phyloP scores from a whole-genome alignment of 1,284 basidiomycete genomes.

The Cystobasidium pallidum region DNA sequence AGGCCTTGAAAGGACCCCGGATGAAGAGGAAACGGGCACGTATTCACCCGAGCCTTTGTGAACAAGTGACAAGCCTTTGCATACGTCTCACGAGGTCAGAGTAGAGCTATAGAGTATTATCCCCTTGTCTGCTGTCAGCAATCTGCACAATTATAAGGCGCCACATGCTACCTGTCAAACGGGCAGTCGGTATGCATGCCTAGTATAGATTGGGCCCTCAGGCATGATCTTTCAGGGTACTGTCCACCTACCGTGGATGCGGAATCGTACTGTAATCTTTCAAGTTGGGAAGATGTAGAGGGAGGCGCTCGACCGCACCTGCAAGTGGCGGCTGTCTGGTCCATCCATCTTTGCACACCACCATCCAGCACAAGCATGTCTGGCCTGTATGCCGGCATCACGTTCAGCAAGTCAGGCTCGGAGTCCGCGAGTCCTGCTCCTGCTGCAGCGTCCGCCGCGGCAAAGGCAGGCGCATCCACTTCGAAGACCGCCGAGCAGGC shows the following conservation, averaged over 20 bases:
- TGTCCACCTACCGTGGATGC: too few relatives aligned
- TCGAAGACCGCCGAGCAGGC: slow-evolving; percentile 1
- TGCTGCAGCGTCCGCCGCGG: background rate
- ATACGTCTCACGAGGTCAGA: background rate
- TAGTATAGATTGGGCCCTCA: too few relatives aligned
- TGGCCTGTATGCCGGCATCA: slow-evolving; percentile 43
- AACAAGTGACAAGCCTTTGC: too few relatives aligned
- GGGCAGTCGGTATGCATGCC: background rate
- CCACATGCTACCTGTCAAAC: background rate
- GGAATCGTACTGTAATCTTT: too few relatives aligned
- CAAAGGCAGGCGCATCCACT: background rate
- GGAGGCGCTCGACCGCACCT: too few relatives aligned
- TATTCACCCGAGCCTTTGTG: too few relatives aligned
- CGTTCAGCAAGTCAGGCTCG: slow-evolving; percentile 19
- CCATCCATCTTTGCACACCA: too few relatives aligned
- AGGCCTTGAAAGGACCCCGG: too few relatives aligned
- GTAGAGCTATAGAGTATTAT: background rate
- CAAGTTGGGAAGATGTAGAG: too few relatives aligned
- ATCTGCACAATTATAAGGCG: background rate
- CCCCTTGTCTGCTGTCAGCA: background rate
- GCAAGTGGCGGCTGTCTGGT: too few relatives aligned
- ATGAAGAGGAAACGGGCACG: too few relatives aligned
- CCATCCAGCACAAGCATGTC: slow-evolving; percentile 18
- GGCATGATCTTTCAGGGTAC: too few relatives aligned
- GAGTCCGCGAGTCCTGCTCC: slow-evolving; percentile 5